A percentile compares a stretch with the other conserved stretches of the same genome.
phyloP scores from a whole-genome alignment of 805 yeast genomes.

The Saccharomycopsis capsularis region DNA sequence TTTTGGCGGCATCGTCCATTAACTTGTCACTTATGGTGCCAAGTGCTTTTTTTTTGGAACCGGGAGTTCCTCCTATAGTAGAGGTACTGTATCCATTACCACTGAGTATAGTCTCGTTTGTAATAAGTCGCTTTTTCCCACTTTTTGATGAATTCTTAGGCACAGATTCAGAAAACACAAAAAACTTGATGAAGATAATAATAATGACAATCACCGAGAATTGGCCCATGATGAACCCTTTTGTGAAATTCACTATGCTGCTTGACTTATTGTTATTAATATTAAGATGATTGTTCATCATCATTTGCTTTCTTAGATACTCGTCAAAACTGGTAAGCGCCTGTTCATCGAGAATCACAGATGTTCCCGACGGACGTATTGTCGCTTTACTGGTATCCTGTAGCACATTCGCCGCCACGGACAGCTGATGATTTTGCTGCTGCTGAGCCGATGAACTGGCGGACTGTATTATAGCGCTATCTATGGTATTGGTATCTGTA shows the following conservation, averaged over 20 bases:
- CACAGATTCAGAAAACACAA: constrained; percentile 64
- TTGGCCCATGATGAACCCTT: constrained; percentile 70
- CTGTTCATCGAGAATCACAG: constrained; percentile 8
- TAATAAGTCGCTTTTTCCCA: constrained; percentile 26
- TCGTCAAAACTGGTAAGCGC: constrained; percentile 11
- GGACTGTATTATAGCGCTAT: background rate
- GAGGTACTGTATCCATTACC: constrained; percentile 15
- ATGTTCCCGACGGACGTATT: constrained; percentile 2
- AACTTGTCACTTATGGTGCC: constrained; percentile 31
- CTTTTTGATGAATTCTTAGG: constrained; percentile 32
- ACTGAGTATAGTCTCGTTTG: constrained; percentile 22
- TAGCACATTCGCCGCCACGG: too few relatives aligned
- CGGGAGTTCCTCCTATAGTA: constrained; percentile 16
- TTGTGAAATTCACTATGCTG: constrained; percentile 40
- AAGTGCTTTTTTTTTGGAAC: constrained; percentile 25
- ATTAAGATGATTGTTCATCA: background rate
- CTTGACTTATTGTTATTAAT: constrained; percentile 1
- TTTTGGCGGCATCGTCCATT: constrained; percentile 23
- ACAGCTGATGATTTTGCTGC: too few relatives aligned
- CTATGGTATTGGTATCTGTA: too few relatives aligned
- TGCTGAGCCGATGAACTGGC: background rate
- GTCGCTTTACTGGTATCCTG: too few relatives aligned
- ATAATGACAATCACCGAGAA: constrained; percentile 59
- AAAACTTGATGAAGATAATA: constrained; percentile 62
- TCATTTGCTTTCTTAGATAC: constrained; percentile 8